Evolutionary conservation across 2,329 filamentous ascomycete species (phyloP), one percentile per base, ranked within the genome.

Genomic region (Hansfordia pulvinata): DNA sequence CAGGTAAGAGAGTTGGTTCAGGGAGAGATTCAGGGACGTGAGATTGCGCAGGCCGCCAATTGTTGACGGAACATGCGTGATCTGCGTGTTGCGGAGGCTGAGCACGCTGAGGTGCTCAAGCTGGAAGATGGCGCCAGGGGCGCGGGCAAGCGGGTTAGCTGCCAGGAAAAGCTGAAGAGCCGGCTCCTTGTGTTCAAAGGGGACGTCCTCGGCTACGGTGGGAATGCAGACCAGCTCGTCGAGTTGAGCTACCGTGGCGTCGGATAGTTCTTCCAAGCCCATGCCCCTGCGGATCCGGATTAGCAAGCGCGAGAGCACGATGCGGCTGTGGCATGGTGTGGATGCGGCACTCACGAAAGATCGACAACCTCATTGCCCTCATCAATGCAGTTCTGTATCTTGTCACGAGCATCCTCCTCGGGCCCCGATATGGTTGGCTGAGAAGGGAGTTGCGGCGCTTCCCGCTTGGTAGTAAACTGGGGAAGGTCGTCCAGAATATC

Each of bases 61-160:
- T 4, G 60, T 56, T 0, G 69, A 54, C 2, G 78, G 71, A 3
- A 84, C 50, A 39, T 76, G 65, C 0, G 51, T 53, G 10, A 84
- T 57, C 14, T 59, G 46, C 39, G 82, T 82, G 32, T 62, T 66
- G 19, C 78, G 69, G 10, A 84, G 56, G 37, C 67, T 80, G 9
- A 84, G 60, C 10, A 74, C 65, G 0, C 68, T 74, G 17, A 83
- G 53, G 37, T 70, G 55, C 13, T 69, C 53, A 3, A 83, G 51
- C 24, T 67, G 60, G 39, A 79, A 77, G 3, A 83, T 47, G 25
- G 68, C 64, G 3, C 58, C 54, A 0, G 78, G 77, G 2, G 80
- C 52, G 10, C 52, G 51, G 3, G 45, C 48, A 4, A 84, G 56
- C 1, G 47, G 43, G 40, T 83, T 84, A 27, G 56, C 58, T 9